These are phyloP conservation scores for Penicillium sp. DNA, from an alignment of 2,329 filamentous ascomycete species.

Conservation along the genomic window DNA sequence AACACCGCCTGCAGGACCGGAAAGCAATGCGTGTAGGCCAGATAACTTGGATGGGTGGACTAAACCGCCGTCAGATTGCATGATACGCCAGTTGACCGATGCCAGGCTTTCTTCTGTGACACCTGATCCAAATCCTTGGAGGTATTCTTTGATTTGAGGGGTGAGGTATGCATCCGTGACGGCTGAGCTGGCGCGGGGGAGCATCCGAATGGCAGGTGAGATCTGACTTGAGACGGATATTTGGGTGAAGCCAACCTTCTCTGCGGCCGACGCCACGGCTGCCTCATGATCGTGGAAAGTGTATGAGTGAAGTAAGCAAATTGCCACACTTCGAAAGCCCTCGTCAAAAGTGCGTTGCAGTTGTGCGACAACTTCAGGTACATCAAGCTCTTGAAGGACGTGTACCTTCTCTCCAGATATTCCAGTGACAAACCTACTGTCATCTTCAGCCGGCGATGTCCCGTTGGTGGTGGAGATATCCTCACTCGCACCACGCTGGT, in stretches of 20 bases:
- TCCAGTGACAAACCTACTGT: constrained; percentile 42
- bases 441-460: constrained; percentile 63
- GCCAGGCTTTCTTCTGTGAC: too few species aligned
- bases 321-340: constrained; percentile 78
- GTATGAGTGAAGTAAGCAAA: constrained; percentile 90
- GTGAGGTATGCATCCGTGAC: constrained; percentile 80
- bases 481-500: too few species aligned
- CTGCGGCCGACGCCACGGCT: constrained; percentile 38
- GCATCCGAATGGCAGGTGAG: constrained; percentile 40
- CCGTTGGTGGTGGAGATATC: too few species aligned
- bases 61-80: constrained; percentile 80
- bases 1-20: constrained; percentile 88
- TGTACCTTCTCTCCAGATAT: too few species aligned
- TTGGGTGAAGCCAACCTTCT: too few species aligned
- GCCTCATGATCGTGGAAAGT: constrained; percentile 87
- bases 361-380: constrained; percentile 37
- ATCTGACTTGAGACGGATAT: too few species aligned
- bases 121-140: constrained; percentile 72
- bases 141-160: constrained; percentile 75
- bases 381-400: too few species aligned
- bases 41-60: constrained; percentile 64
- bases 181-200: constrained; percentile 73
- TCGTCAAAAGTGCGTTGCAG: constrained; percentile 67
- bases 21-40: constrained; percentile 80
- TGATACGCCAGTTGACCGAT: constrained; percentile 49